Conservation (phyloP, 169 alveolate genomes). For the Cyclospora cayetanensis region DNA sequence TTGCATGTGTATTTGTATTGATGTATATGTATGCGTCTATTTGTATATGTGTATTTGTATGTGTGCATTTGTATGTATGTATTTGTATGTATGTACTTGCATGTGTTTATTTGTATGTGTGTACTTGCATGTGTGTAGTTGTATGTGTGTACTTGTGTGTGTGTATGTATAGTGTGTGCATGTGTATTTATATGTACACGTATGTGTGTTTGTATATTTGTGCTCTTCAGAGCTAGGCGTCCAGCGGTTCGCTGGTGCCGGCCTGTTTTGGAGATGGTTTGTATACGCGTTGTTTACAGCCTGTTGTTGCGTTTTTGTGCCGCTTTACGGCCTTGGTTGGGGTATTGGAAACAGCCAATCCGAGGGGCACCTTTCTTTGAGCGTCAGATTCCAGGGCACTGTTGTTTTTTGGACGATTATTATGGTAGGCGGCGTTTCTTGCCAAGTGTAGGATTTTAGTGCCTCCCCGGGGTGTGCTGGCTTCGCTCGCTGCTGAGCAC, state of each 20-base stretch:
- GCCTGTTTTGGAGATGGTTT: conserved; percentile 63
- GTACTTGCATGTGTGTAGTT: too few species aligned
- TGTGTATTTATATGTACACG: neutral
- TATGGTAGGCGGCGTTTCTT: neutral
- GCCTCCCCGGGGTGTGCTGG: too few species aligned
- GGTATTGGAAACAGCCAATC: neutral
- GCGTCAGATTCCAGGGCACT: conserved; percentile 43
- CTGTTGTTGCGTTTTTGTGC: conserved; percentile 46
- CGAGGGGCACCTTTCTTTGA: conserved; percentile 23
- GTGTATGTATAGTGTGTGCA: too few species aligned
- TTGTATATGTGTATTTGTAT: neutral
- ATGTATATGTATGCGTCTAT: neutral
- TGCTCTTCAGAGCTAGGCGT: conserved; percentile 52
- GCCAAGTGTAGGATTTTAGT: too few species aligned
- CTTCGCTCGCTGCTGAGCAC: too few species aligned
- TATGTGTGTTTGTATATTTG: neutral
- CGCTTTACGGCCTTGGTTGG: conserved; percentile 65
- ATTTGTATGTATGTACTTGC: neutral
- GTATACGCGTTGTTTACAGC: conserved; percentile 44
- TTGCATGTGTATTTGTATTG: too few species aligned
- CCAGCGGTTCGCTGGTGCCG: conserved; percentile 55
- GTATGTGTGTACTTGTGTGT: too few species aligned
- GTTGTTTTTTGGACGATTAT: conserved; percentile 56
- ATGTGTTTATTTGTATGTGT: too few species aligned
- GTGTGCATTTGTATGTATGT: too few species aligned